Conservation (phyloP, 2,329 filamentous ascomycete genomes). For the Fusarium sp. region DNA sequence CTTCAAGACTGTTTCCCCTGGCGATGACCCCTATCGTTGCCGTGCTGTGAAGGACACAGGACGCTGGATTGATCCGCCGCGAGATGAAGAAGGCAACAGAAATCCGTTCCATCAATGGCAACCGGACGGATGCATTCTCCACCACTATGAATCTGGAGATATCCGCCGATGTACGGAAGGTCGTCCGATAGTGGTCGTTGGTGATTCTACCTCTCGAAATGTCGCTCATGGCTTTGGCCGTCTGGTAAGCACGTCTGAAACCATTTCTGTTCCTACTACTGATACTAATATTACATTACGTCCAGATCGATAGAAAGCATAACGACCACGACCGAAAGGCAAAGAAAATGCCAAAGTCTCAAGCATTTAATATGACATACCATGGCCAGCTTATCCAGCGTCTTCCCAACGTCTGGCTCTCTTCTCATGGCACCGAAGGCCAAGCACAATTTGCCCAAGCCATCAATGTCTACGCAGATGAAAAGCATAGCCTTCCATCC, state of each 20-base stretch:
- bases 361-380: slow-evolving; percentile 11
- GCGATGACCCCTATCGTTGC: slow-evolving; percentile 66
- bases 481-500: background rate
- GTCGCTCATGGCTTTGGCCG: slow-evolving; percentile 65
- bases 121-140: slow-evolving; percentile 69
- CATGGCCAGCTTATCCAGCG: slow-evolving; percentile 6
- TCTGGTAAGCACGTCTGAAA: slow-evolving; percentile 32
- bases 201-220: slow-evolving; percentile 70
- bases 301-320: slow-evolving; percentile 9
- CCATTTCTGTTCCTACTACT: fast-evolving
- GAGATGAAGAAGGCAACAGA: slow-evolving; percentile 43
- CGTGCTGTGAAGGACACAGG: slow-evolving; percentile 63
- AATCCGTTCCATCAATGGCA: slow-evolving; percentile 65
- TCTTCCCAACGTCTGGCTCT: slow-evolving; percentile 3
- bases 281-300: background rate
- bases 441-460: background rate
- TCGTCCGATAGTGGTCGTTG: slow-evolving; percentile 68
- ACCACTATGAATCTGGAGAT: slow-evolving; percentile 64
- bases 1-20: slow-evolving; percentile 17
- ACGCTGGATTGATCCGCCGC: slow-evolving; percentile 59
- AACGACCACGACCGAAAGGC: background rate
- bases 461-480: background rate
- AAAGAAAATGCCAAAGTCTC: background rate
- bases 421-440: background rate
- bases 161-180: slow-evolving; percentile 64